A percentile compares a stretch with the other conserved stretches of the same genome.
phyloP scores from a whole-genome alignment of 2,329 filamentous ascomycete species.

The Emmonsiellopsis sp. region DNA sequence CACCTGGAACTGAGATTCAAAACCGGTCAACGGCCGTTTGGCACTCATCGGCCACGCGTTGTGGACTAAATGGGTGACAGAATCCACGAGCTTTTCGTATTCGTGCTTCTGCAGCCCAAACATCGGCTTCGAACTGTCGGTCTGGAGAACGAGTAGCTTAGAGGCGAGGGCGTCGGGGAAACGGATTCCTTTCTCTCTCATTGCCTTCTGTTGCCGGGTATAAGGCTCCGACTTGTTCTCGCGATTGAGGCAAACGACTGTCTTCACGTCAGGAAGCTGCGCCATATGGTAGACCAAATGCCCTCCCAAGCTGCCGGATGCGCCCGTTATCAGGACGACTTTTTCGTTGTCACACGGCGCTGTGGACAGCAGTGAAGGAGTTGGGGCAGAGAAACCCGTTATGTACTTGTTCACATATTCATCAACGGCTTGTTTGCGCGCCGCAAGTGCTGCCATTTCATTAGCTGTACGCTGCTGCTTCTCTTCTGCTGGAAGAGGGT shows the following conservation, averaged over 20 bases:
- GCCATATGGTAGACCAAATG: slow-evolving; percentile 31
- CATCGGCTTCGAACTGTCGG: slow-evolving; percentile 37
- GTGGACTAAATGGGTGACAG: slow-evolving; percentile 44
- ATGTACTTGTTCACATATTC: slow-evolving; percentile 15
- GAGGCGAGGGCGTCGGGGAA: slow-evolving; percentile 11
- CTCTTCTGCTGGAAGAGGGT: no score
- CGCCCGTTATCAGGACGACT: slow-evolving; percentile 34
- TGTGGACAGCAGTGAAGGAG: not conserved
- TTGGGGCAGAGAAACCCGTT: slow-evolving; percentile 12
- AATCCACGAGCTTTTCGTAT: slow-evolving; percentile 29
- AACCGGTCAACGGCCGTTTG: slow-evolving; percentile 40
- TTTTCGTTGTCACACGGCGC: slow-evolving; percentile 3
- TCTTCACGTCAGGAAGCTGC: slow-evolving; percentile 18
- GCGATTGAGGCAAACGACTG: slow-evolving; percentile 41
- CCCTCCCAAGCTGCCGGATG: slow-evolving; percentile 31
- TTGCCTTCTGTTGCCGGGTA: slow-evolving; percentile 26
- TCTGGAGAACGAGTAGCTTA: slow-evolving; percentile 40
- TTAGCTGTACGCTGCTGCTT: slow-evolving; percentile 2
- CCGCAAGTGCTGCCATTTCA: slow-evolving; percentile 8
- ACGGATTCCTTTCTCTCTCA: slow-evolving; percentile 18
- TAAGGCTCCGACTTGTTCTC: slow-evolving; percentile 17
- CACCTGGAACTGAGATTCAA: slow-evolving; percentile 42
- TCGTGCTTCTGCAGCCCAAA: slow-evolving; percentile 38
- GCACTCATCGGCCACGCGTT: slow-evolving; percentile 49
- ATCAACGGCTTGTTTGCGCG: slow-evolving; percentile 12